Evolutionary conservation across 1,284 basidiomycete species (phyloP).

Genomic region (Phenoliferia sp.): DNA sequence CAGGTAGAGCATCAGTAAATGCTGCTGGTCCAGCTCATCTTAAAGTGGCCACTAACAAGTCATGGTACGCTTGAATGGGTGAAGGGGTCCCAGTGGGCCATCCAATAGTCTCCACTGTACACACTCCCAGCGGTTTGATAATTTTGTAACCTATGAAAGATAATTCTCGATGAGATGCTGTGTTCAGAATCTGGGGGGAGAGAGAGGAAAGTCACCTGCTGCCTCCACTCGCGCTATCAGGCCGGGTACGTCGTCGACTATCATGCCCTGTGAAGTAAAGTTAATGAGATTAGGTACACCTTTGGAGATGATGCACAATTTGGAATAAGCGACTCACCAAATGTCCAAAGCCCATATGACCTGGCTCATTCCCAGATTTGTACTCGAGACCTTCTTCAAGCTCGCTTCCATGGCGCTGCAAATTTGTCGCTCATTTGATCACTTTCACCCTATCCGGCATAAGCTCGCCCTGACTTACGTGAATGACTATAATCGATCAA

Average conservation of each 20-base stretch:
- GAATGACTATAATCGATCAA: slow-evolving; percentile 6
- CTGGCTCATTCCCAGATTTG: slow-evolving; percentile 9
- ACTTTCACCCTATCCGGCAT: too few relatives aligned
- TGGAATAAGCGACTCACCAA: slow-evolving; percentile 2
- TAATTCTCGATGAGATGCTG: too few relatives aligned
- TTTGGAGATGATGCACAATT: neutral
- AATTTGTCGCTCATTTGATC: too few relatives aligned
- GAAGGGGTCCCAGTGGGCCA: slow-evolving; percentile 21
- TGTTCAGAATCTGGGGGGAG: neutral
- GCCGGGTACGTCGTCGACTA: slow-evolving; percentile 23
- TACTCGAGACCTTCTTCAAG: slow-evolving; percentile 12
- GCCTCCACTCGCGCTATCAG: slow-evolving; percentile 12
- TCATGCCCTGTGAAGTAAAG: slow-evolving; percentile 1
- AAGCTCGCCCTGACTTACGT: slow-evolving; percentile 1
- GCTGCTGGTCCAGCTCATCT: neutral
- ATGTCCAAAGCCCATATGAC: slow-evolving; percentile 17
- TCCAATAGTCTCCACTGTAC: slow-evolving; percentile 17
- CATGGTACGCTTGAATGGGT: slow-evolving; percentile 22
- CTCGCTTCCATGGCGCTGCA: slow-evolving; percentile 20
- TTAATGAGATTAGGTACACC: neutral
- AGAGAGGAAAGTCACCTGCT: slow-evolving; percentile 3
- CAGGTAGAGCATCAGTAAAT: neutral
- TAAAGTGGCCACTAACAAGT: slow-evolving; percentile 1
- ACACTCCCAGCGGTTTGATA: slow-evolving; percentile 19
- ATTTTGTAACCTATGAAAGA: slow-evolving; percentile 14